Evolutionary conservation across 768 basidiomycete genomes (phyloP), one percentile per base, ranked within the genome.

Genomic region (Kwoniella bestiolae): DNA sequence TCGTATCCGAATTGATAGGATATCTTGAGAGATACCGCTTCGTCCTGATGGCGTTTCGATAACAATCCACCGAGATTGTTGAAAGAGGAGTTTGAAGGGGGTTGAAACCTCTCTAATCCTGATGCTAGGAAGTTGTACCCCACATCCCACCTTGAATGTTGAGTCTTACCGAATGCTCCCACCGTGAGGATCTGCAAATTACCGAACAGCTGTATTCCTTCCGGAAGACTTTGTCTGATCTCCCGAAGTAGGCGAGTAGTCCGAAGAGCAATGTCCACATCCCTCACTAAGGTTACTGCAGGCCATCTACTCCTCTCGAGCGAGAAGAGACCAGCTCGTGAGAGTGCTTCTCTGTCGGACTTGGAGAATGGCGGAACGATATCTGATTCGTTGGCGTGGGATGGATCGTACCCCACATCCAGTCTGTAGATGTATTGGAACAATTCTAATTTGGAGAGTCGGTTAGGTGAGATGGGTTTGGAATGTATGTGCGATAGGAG

Each of bases 131-230:
- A 32, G 29, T 31, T 28, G 12, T 52, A 52, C n/a, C 50, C 50
- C 25, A 31, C 50, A 31, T 52, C 50, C 50, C 50, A 52, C 29
- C 29, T 52, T 52, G 50, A 52, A 31, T 52, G 50, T 52, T 52
- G 50, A 12, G 50, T 12, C 29, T 5, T 52, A 1, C 50, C 28
- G 25, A 52, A 52, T 28, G 50, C 50, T 7, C 50, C 50, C 7
- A 52, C 28, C 23, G 28, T 52, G 3, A 52, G 3, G 14, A 16
- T 28, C 25, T 52, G 3, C 50, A 52, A 52, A 52, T 52, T 52
- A 31, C 29, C 25, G n/a, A 52, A 52, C n/a, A 52, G 29, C 1
- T 52, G n/a, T n/a, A 31, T 6, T 26, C 50, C 50, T 12, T 26
- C 50, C 11, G 26, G 29, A 12, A 52, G 14, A 7, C 12, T 26